phyloP scores from a whole-genome alignment of 2,329 filamentous ascomycete species.

The Neopestalotiopsis sp. region DNA sequence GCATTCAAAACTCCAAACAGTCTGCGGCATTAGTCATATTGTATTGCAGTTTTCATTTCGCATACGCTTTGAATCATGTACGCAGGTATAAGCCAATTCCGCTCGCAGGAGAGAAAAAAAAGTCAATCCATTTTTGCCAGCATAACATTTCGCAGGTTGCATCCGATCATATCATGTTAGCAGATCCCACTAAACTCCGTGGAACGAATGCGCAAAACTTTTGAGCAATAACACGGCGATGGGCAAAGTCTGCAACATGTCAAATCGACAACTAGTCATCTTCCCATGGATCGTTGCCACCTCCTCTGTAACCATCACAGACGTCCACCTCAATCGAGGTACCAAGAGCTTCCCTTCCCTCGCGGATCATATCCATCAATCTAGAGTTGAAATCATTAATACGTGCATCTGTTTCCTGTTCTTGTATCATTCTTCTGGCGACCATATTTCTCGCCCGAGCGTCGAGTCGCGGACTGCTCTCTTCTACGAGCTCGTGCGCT shows the following conservation, averaged over 20 bases:
- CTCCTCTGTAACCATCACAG: slow-evolving; percentile 43
- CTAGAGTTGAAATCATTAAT: slow-evolving; percentile 81
- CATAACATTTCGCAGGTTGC: too few species aligned
- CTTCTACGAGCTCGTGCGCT: slow-evolving; percentile 25
- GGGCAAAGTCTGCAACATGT: background rate
- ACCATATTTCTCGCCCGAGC: slow-evolving; percentile 77
- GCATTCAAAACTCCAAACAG: too few species aligned
- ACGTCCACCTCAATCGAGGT: slow-evolving; percentile 71
- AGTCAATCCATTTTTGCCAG: too few species aligned
- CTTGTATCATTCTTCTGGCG: slow-evolving; percentile 73
- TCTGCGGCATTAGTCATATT: too few species aligned
- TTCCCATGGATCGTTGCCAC: slow-evolving; percentile 15
- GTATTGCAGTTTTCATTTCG: too few species aligned
- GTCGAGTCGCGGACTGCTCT: slow-evolving; percentile 58
- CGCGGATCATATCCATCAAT: slow-evolving; percentile 84
- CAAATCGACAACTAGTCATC: background rate
- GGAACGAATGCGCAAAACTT: background rate
- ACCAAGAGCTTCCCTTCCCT: slow-evolving; percentile 86
- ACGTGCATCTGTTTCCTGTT: slow-evolving; percentile 78
- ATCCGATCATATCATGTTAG: too few species aligned
- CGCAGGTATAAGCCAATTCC: too few species aligned
- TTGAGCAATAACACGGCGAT: background rate
- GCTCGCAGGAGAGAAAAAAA: too few species aligned
- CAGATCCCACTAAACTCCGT: too few species aligned
- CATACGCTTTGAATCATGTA: too few species aligned